Conservation (phyloP, 2,329 filamentous ascomycete species). For the Monosporascus sp. region DNA sequence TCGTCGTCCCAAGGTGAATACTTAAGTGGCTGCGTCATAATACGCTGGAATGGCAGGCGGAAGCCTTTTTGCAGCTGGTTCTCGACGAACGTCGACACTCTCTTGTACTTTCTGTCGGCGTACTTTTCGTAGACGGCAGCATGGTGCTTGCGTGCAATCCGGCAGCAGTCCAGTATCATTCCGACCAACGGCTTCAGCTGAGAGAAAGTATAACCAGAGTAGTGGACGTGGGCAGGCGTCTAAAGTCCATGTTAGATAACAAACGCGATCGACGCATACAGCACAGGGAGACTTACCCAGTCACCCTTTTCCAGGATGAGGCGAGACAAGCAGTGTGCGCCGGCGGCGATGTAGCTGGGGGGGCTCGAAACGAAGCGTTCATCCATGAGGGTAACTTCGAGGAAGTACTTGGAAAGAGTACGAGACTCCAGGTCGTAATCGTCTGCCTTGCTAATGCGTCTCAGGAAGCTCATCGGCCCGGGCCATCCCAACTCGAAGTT, state of each 20-base stretch:
- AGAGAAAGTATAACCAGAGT: constrained; percentile 84
- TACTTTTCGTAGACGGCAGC: constrained; percentile 89
- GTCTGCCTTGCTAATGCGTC: constrained; percentile 96
- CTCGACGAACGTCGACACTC: constrained; percentile 75
- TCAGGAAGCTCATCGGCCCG: constrained; percentile 97
- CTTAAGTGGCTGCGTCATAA: constrained; percentile 6
- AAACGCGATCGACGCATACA: neutral
- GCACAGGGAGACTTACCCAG: constrained; percentile 63
- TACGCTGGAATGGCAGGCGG: constrained; percentile 36
- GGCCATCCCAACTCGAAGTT: constrained; percentile 95
- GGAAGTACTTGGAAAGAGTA: constrained; percentile 94
- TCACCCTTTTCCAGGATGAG: constrained; percentile 85
- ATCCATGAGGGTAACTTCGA: constrained; percentile 96
- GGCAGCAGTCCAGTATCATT: constrained; percentile 83
- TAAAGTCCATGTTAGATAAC: constrained; percentile 38
- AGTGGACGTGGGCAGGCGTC: constrained; percentile 81
- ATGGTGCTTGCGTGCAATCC: constrained; percentile 76
- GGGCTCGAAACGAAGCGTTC: constrained; percentile 91
- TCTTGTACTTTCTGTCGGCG: constrained; percentile 79
- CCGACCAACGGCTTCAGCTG: constrained; percentile 75
- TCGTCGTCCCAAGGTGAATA: constrained; percentile 8
- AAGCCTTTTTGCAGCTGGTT: constrained; percentile 62
- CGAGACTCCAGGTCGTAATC: constrained; percentile 95
- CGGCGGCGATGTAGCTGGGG: constrained; percentile 85
- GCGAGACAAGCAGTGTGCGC: constrained; percentile 85